A percentile compares a stretch with the other conserved stretches of the same genome.
Conservation (phyloP, 2,329 filamentous ascomycete genomes). For the Pezicula neosporulosa region DNA sequence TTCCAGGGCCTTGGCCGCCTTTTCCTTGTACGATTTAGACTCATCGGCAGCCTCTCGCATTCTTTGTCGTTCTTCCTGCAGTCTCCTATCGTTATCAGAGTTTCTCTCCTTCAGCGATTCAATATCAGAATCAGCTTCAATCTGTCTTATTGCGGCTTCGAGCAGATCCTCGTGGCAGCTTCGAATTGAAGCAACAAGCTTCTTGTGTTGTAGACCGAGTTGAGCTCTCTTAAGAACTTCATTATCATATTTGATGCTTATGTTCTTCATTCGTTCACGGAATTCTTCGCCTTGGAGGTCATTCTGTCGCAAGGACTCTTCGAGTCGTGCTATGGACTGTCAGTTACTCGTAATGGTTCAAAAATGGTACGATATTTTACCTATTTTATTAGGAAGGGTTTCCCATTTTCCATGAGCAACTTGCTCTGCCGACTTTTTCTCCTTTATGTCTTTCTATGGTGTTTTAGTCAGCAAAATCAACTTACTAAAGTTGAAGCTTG, state of each 20-base stretch:
- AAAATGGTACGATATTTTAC: conserved; percentile 39
- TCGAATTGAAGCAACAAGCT: conserved; percentile 59
- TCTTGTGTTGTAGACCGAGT: conserved; percentile 48
- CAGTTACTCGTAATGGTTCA: conserved; percentile 9
- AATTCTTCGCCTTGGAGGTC: conserved; percentile 36
- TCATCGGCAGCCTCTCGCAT: conserved; percentile 35
- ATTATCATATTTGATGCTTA: conserved; percentile 52
- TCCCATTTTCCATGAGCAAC: conserved; percentile 61
- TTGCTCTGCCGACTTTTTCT: conserved; percentile 67
- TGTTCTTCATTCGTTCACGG: conserved; percentile 37
- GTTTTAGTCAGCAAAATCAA: conserved; percentile 15
- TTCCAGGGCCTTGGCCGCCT: conserved; percentile 35
- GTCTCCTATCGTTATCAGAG: conserved; percentile 47
- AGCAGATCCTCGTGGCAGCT: conserved; percentile 60
- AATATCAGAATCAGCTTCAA: conserved; percentile 83
- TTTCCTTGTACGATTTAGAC: conserved; percentile 33
- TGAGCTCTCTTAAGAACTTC: conserved; percentile 53
- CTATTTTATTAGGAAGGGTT: conserved; percentile 67
- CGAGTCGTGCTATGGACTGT: conserved; percentile 30
- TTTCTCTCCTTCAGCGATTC: conserved; percentile 66
- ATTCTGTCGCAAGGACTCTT: conserved; percentile 28
- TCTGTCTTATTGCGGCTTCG: conserved; percentile 64
- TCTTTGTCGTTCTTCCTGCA: conserved; percentile 43
- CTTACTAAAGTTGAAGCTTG: background rate
- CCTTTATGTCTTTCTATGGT: conserved; percentile 44